phyloP scores from a whole-genome alignment of 2,329 filamentous ascomycete genomes.

The Monascus ruber region DNA sequence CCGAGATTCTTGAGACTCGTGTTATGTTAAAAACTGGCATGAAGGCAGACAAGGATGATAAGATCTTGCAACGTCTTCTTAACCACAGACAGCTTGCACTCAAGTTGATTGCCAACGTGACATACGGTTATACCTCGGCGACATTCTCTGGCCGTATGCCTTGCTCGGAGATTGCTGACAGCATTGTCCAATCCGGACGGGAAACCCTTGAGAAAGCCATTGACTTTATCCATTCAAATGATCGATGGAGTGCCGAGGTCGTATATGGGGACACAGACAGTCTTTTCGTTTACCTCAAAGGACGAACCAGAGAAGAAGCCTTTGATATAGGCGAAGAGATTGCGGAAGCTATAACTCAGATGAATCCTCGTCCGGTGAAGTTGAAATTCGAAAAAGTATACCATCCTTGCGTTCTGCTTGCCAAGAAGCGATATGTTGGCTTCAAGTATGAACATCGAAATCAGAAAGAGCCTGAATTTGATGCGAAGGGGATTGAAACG shows the following conservation, averaged over 20 bases:
- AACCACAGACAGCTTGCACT: conserved; percentile 91
- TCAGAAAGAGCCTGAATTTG: conserved; percentile 76
- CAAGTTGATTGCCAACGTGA: conserved; percentile 96
- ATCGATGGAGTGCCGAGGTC: conserved; percentile 85
- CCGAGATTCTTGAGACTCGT: conserved; percentile 87
- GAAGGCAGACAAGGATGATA: conserved; percentile 87
- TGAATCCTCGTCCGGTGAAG: conserved; percentile 85
- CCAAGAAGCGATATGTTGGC: conserved; percentile 96
- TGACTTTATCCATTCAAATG: conserved; percentile 77
- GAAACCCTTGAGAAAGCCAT: conserved; percentile 93
- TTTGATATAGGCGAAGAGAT: conserved; percentile 93
- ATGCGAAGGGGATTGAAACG: conserved; percentile 97
- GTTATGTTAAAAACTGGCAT: conserved; percentile 98
- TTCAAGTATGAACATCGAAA: conserved; percentile 81
- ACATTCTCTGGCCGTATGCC: conserved; percentile 97
- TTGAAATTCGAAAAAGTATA: conserved; percentile 99
- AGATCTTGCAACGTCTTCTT: conserved; percentile 68
- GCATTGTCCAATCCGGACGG: conserved; percentile 89
- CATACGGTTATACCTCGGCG: conserved; percentile 93
- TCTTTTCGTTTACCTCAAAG: conserved; percentile 80
- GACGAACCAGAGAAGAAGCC: conserved; percentile 74
- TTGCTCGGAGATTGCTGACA: conserved; percentile 94
- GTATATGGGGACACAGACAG: conserved; percentile 98
- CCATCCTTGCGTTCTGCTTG: conserved; percentile 81
- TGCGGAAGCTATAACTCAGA: conserved; percentile 69